These are phyloP conservation scores for Fusarium solani-melongenae DNA, from an alignment of 2,329 filamentous ascomycete species.

Conservation along the genomic window DNA sequence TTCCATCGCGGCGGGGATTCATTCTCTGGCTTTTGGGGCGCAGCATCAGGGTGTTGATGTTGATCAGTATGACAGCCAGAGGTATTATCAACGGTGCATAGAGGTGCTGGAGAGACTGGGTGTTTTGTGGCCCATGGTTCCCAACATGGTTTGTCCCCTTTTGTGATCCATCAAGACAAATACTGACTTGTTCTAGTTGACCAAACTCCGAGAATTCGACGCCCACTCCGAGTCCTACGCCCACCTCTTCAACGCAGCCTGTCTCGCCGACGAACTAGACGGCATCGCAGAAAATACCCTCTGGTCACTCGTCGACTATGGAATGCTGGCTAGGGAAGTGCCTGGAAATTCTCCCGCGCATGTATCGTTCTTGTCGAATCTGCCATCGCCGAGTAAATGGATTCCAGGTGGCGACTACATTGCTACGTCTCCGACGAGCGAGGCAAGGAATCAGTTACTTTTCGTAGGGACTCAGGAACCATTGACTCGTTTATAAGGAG, in stretches of 20 bases:
- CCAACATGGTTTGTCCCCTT: background rate
- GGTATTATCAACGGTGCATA: background rate
- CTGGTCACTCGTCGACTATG: background rate
- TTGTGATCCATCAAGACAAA: background rate
- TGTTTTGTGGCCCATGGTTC: background rate
- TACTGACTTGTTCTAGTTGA: background rate
- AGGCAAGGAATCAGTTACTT: background rate
- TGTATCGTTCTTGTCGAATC: background rate
- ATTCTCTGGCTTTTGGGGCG: slow-evolving; percentile 12
- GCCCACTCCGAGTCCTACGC: background rate
- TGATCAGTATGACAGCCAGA: background rate
- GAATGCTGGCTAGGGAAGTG: background rate
- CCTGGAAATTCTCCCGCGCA: background rate
- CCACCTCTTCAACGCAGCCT: background rate
- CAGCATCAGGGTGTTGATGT: slow-evolving; percentile 11
- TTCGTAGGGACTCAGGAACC: background rate
- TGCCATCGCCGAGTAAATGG: background rate
- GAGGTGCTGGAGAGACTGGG: background rate
- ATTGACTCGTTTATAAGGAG: background rate
- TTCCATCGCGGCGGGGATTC: slow-evolving; percentile 17
- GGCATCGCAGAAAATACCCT: background rate
- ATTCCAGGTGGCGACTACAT: background rate
- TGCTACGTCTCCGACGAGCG: background rate
- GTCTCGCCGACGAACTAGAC: background rate
- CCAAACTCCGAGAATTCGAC: background rate